phyloP scores from a whole-genome alignment of 768 basidiomycete genomes.

The Cubamyces sp. region DNA sequence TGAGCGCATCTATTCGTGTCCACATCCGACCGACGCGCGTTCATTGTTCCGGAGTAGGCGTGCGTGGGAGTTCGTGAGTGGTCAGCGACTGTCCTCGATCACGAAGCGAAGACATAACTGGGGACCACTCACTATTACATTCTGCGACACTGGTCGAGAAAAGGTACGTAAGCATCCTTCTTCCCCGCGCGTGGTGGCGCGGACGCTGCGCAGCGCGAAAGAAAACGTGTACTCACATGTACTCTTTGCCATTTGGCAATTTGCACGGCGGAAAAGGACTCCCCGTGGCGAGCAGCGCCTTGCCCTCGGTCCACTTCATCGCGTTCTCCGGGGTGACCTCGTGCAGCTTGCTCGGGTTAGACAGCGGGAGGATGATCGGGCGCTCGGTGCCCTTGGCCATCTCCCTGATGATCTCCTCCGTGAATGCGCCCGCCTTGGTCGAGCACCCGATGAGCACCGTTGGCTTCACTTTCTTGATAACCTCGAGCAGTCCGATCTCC shows the following conservation, averaged over 20 bases:
- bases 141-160: constrained; percentile 66
- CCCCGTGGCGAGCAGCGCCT: constrained; percentile 82
- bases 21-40: background rate
- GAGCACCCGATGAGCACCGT: constrained; percentile 87
- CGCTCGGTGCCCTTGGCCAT: constrained; percentile 72
- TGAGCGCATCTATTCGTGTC: constrained; percentile 57
- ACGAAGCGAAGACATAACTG: background rate
- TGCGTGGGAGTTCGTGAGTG: background rate
- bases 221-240: constrained; percentile 49
- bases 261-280: constrained; percentile 80
- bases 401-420: constrained; percentile 64
- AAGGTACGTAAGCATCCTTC: constrained; percentile 5
- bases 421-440: constrained; percentile 77
- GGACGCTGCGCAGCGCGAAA: background rate
- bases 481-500: constrained; percentile 61
- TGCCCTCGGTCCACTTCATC: constrained; percentile 80
- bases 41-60: background rate
- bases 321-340: constrained; percentile 76
- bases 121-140: constrained; percentile 58
- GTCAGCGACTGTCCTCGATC: constrained; percentile 1
- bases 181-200: background rate
- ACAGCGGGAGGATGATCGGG: constrained; percentile 84
- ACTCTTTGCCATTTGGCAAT: constrained; percentile 66
- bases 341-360: constrained; percentile 76
- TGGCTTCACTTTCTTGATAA: constrained; percentile 71